phyloP scores from a whole-genome alignment of 176 grass and related monocot species.

The Alopecurus myosuroides region DNA sequence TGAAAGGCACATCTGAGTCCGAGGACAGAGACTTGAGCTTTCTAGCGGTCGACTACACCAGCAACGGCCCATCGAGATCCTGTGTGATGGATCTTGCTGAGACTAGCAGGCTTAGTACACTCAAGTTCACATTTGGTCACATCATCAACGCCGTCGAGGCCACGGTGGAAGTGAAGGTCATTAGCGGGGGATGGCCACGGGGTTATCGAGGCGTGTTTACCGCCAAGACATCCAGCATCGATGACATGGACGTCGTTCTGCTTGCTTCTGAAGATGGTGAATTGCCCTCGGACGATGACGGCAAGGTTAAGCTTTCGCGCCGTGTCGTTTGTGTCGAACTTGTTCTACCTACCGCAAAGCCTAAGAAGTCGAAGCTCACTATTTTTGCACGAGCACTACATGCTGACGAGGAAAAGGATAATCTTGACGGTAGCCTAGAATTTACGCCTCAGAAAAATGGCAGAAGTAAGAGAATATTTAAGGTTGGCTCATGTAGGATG shows the following conservation, averaged over 20 bases:
- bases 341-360: neutral
- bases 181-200: neutral
- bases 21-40: neutral
- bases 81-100: neutral
- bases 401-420: neutral
- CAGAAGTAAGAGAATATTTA: neutral
- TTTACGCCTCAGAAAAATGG: neutral
- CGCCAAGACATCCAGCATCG: neutral
- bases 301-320: neutral
- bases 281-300: neutral
- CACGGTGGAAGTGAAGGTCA: neutral
- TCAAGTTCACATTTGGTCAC: neutral
- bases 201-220: neutral
- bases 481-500: neutral
- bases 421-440: neutral
- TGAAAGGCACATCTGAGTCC: neutral
- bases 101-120: neutral
- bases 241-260: neutral
- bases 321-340: neutral
- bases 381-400: neutral
- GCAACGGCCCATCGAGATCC: neutral
- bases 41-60: too few species aligned
- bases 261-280: neutral
- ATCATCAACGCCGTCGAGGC: neutral
- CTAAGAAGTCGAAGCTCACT: neutral